These are phyloP conservation scores for Zarea fungicola DNA, from an alignment of 2,329 filamentous ascomycete genomes.

Conservation along the genomic window DNA sequence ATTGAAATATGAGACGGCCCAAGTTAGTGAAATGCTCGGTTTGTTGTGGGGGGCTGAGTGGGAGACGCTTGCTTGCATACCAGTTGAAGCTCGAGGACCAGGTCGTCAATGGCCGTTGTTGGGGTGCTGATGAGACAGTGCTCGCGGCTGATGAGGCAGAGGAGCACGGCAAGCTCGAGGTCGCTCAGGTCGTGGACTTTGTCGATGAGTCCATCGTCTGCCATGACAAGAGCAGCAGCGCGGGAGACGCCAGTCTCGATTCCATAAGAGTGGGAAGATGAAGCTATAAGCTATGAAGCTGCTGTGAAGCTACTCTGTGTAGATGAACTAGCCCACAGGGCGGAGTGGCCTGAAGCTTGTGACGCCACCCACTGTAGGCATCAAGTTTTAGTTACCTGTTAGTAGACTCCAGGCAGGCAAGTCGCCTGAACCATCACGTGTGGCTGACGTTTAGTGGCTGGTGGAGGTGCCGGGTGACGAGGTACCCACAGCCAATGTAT, in stretches of 20 bases:
- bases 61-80: slow-evolving; percentile 33
- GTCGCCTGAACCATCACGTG: slow-evolving; percentile 17
- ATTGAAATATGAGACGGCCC: neutral
- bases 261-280: neutral
- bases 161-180: slow-evolving; percentile 77
- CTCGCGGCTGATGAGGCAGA: slow-evolving; percentile 75
- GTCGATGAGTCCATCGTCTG: slow-evolving; percentile 54
- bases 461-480: neutral
- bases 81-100: slow-evolving; percentile 69
- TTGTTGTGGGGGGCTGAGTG: too few relatives aligned
- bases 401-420: too few relatives aligned
- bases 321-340: too few relatives aligned
- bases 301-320: neutral
- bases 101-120: slow-evolving; percentile 53
- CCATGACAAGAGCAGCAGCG: slow-evolving; percentile 44
- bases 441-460: neutral
- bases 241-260: neutral
- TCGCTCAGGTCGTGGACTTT: slow-evolving; percentile 77
- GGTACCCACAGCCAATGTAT: too few relatives aligned
- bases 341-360: neutral
- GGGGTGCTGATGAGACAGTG: slow-evolving; percentile 85
- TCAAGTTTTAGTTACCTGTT: too few relatives aligned
- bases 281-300: neutral
- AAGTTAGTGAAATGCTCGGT: neutral
- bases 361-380: neutral